A percentile compares a stretch with the other conserved stretches of the same genome.
Evolutionary conservation across 179 eudicot genomes (phyloP).

Genomic region (Amaranthus tricolor): DNA sequence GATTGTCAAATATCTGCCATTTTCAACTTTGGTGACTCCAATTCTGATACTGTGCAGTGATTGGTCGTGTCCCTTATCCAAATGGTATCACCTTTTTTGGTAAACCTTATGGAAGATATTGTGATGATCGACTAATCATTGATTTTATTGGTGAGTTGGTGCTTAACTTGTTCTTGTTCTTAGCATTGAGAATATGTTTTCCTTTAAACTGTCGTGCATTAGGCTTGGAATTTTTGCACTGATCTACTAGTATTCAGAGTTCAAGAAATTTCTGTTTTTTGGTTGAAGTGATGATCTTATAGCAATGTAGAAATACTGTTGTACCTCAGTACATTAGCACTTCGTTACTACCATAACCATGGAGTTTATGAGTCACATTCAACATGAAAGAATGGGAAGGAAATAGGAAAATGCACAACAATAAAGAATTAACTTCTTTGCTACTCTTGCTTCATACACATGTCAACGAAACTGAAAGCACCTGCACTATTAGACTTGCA

Average conservation of each 20-base stretch:
- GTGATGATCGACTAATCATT: conserved; percentile 54
- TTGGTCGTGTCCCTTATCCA: conserved; percentile 38
- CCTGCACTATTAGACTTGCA: too few relatives aligned
- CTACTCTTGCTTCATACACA: not conserved
- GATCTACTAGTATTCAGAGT: not conserved
- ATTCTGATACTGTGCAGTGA: conserved; percentile 58
- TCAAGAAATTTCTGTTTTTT: not conserved
- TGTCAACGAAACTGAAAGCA: not conserved
- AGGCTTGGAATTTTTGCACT: not conserved
- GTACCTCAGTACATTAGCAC: not conserved
- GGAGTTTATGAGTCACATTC: not conserved
- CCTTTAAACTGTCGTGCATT: not conserved
- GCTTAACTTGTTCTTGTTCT: not conserved
- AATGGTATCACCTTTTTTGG: conserved; percentile 53
- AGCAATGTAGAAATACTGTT: not conserved
- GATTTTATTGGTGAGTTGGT: conserved; percentile 49
- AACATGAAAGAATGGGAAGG: not conserved
- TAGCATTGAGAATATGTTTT: not conserved
- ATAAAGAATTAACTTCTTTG: not conserved
- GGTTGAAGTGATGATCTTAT: not conserved
- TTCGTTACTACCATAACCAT: too few relatives aligned
- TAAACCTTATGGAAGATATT: conserved; percentile 47
- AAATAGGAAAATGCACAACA: not conserved
- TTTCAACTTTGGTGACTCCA: conserved; percentile 72
- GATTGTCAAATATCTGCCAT: conserved; percentile 55